These are phyloP conservation scores for Pyricularia pennisetigena DNA, from an alignment of 2,329 filamentous ascomycete genomes.

Conservation along the genomic window DNA sequence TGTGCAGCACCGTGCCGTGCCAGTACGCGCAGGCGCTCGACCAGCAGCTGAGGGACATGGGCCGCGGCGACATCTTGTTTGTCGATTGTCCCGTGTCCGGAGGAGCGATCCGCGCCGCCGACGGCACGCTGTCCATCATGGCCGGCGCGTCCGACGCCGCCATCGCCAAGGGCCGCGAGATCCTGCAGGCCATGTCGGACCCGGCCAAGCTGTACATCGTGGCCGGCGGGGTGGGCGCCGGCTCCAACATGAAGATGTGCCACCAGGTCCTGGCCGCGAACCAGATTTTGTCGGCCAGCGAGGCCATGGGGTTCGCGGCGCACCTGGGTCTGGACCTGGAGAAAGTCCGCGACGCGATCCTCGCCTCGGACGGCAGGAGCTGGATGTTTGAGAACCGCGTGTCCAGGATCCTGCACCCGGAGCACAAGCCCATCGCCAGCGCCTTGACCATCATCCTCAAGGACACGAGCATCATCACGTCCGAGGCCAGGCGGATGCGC, in stretches of 20 bases:
- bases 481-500: constrained; percentile 44
- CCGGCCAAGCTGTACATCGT: constrained; percentile 52
- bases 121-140: constrained; percentile 69
- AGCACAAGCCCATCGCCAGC: constrained; percentile 45
- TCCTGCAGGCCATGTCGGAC: constrained; percentile 56
- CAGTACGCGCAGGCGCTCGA: constrained; percentile 53
- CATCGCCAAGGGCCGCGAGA: constrained; percentile 42
- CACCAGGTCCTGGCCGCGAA: constrained; percentile 55
- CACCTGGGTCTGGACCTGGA: constrained; percentile 41
- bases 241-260: constrained; percentile 52
- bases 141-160: constrained; percentile 49
- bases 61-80: constrained; percentile 53
- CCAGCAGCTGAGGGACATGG: constrained; percentile 42
- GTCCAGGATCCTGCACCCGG: constrained; percentile 38
- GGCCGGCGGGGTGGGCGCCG: constrained; percentile 47
- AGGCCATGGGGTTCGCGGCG: constrained; percentile 50
- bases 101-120: constrained; percentile 56
- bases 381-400: constrained; percentile 55
- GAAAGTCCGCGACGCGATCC: constrained; percentile 30
- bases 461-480: constrained; percentile 57
- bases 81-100: constrained; percentile 68
- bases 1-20: constrained; percentile 63
- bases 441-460: constrained; percentile 51
- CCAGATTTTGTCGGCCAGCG: constrained; percentile 50
- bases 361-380: constrained; percentile 39